phyloP scores from a whole-genome alignment of 768 basidiomycete species.

The Tricholoma hemisulphureum region DNA sequence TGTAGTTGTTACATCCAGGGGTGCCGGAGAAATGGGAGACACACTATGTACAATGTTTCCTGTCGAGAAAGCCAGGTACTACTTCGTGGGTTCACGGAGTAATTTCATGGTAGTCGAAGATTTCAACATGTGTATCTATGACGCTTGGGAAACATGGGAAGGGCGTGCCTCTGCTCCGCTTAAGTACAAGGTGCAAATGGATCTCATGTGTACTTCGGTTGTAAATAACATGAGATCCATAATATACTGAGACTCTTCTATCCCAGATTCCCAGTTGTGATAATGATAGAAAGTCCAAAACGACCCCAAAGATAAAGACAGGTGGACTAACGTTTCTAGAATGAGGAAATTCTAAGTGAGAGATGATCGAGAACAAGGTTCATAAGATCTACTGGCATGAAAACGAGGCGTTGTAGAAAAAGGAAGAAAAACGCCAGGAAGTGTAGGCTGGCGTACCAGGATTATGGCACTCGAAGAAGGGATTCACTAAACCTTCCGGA shows the following conservation, averaged over 20 bases:
- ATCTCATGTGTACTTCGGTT: no score
- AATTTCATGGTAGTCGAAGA: not conserved
- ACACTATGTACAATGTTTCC: not conserved
- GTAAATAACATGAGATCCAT: no score
- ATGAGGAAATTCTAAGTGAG: not conserved
- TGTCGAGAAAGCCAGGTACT: not conserved
- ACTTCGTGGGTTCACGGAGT: not conserved
- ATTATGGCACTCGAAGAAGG: not conserved
- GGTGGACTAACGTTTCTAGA: not conserved
- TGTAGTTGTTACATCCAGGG: not conserved
- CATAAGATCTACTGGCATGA: not conserved
- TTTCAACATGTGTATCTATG: not conserved
- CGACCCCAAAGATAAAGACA: not conserved
- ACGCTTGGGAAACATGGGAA: not conserved
- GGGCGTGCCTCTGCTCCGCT: no score
- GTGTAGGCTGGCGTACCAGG: not conserved
- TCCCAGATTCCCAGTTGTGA: not conserved
- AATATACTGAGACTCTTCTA: not conserved
- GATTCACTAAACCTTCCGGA: not conserved
- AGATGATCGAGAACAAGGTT: not conserved
- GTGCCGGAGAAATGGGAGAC: not conserved
- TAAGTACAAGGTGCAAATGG: no score
- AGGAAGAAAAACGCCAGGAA: not conserved
- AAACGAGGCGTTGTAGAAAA: slow-evolving; percentile 1
- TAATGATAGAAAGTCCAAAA: not conserved